A percentile compares a stretch with the other conserved stretches of the same genome.
Conservation (phyloP, 371 early-diverging fungal species). For the Mucor mucedo region DNA sequence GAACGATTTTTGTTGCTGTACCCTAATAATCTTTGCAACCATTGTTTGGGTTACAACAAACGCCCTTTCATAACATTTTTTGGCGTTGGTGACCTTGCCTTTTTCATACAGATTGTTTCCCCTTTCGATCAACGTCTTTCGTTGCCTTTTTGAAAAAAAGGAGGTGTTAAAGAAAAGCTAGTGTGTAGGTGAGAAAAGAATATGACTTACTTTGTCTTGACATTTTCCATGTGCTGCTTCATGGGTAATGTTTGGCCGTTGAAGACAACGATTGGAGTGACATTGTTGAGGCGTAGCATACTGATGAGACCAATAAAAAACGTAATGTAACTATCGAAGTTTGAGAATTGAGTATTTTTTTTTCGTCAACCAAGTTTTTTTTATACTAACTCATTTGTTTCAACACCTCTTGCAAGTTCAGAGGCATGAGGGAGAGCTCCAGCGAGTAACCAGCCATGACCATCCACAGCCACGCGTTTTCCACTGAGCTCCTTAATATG, state of each 20-base stretch:
- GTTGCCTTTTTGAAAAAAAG: slow-evolving; percentile 4
- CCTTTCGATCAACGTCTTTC: slow-evolving; percentile 52
- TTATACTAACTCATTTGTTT: slow-evolving; percentile 65
- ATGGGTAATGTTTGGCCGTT: slow-evolving; percentile 95
- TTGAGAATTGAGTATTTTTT: too few species aligned
- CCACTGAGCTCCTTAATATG: slow-evolving; percentile 74
- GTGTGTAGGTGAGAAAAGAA: background rate
- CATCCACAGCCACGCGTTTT: slow-evolving; percentile 85
- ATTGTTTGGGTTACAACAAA: slow-evolving; percentile 81
- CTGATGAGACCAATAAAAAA: slow-evolving; percentile 76
- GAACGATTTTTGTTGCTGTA: slow-evolving; percentile 12
- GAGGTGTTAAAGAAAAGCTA: background rate
- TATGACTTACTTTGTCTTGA: slow-evolving; percentile 65
- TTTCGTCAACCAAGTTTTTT: too few species aligned
- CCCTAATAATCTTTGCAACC: slow-evolving; percentile 77
- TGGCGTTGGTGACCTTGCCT: slow-evolving; percentile 48
- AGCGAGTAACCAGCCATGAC: slow-evolving; percentile 92
- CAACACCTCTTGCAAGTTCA: slow-evolving; percentile 70
- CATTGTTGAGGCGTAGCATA: slow-evolving; percentile 69
- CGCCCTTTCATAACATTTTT: slow-evolving; percentile 71
- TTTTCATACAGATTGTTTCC: slow-evolving; percentile 27
- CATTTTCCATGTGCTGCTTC: slow-evolving; percentile 69
- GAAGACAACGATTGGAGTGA: slow-evolving; percentile 93
- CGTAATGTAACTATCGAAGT: slow-evolving; percentile 66
- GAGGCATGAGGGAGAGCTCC: slow-evolving; percentile 84